Evolutionary conservation across 768 basidiomycete genomes (phyloP).

Genomic region (Auricularia sp.): DNA sequence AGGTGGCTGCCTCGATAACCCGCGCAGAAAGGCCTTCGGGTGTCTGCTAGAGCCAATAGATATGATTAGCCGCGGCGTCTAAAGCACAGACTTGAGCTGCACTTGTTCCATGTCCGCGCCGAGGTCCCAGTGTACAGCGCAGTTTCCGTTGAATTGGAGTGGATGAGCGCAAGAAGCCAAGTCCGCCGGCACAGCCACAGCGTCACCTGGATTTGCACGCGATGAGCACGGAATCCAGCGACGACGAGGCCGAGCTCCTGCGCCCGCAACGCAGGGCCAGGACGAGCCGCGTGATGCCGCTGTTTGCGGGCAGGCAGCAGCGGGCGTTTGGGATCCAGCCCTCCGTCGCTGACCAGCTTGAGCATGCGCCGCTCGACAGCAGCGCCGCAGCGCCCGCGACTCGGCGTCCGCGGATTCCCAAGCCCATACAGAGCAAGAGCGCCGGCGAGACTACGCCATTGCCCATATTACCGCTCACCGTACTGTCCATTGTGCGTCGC

Average conservation of each 20-base stretch:
- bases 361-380: neutral
- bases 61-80: no score
- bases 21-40: neutral
- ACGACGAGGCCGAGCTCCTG: neutral
- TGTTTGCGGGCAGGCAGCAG: neutral
- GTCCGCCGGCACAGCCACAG: no score
- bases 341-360: neutral
- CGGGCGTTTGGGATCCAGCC: neutral
- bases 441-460: constrained; percentile 56
- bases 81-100: no score
- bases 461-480: constrained; percentile 79
- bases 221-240: constrained; percentile 1
- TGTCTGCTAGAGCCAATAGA: neutral
- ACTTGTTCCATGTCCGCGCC: no score
- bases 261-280: neutral
- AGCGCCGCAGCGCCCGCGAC: neutral
- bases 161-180: no score
- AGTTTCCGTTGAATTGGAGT: no score
- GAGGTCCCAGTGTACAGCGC: no score
- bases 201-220: no score
- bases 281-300: neutral
- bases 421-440: neutral
- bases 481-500: constrained; percentile 73
- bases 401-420: neutral
- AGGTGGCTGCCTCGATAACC: neutral